Evolutionary conservation across 805 yeast genomes (phyloP).

Genomic region (Barnettozyma wickerhamii): DNA sequence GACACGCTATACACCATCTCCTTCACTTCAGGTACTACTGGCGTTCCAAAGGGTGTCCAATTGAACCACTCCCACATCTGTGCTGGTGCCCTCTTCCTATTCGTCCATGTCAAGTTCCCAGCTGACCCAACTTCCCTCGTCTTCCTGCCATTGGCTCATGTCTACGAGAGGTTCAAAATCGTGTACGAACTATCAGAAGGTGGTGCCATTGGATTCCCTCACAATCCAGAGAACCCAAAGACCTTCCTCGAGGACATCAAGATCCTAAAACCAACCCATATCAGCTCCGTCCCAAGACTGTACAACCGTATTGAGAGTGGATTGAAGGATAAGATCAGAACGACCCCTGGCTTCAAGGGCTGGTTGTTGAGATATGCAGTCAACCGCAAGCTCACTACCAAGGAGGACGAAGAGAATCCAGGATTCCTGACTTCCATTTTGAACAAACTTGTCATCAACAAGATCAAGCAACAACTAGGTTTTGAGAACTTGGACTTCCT

Average conservation of each 20-base stretch:
- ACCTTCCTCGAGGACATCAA: constrained; percentile 56
- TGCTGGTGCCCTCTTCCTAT: constrained; percentile 43
- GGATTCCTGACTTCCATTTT: constrained; percentile 32
- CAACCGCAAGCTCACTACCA: constrained; percentile 34
- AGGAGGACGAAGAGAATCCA: constrained; percentile 29
- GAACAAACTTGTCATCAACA: constrained; percentile 35
- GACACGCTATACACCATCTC: constrained; percentile 56
- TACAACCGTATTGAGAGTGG: constrained; percentile 59
- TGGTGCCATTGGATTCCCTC: constrained; percentile 49
- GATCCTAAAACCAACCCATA: constrained; percentile 46
- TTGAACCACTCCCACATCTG: constrained; percentile 47
- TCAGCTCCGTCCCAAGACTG: constrained; percentile 62
- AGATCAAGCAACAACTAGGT: constrained; percentile 44
- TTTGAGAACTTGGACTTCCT: constrained; percentile 38
- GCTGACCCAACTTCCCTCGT: constrained; percentile 29
- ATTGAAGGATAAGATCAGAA: constrained; percentile 43
- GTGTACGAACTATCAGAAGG: constrained; percentile 44
- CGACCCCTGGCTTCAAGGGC: constrained; percentile 43
- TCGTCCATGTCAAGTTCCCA: constrained; percentile 31
- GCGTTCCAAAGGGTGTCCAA: constrained; percentile 69
- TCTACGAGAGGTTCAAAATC: constrained; percentile 46
- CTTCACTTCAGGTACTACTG: constrained; percentile 76
- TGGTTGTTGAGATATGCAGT: constrained; percentile 35
- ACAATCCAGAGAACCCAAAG: constrained; percentile 45
- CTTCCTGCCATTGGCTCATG: constrained; percentile 58